phyloP scores from a whole-genome alignment of 2,329 filamentous ascomycete species.

The Stromatinia cepivora region DNA sequence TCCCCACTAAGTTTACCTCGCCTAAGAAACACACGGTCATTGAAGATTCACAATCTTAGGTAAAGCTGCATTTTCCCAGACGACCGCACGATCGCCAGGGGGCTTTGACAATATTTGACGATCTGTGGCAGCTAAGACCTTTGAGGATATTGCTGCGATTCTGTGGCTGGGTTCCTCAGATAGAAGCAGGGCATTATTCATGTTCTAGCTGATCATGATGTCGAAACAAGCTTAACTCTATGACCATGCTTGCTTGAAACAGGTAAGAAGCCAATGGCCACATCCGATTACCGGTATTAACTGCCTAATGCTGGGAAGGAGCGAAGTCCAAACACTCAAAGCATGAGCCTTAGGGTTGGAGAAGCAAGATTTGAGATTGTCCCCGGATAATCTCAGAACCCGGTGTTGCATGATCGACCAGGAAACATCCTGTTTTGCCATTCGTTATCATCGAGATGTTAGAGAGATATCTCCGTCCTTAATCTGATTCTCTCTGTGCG shows the following conservation, averaged over 20 bases:
- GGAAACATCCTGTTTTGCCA: constrained; percentile 8
- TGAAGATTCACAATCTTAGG: constrained; percentile 9
- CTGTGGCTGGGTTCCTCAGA: neutral
- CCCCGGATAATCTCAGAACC: neutral
- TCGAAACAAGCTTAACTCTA: constrained; percentile 16
- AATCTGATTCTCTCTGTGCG: neutral
- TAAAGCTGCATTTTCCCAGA: constrained; percentile 12
- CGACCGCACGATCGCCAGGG: constrained; percentile 11
- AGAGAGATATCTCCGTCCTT: neutral
- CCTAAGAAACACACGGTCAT: constrained; percentile 1
- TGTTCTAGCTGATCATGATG: constrained; percentile 7
- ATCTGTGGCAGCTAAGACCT: constrained; percentile 5
- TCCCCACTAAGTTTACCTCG: neutral
- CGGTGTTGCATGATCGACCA: constrained; percentile 10
- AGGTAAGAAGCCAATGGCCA: neutral
- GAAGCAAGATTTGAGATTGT: constrained; percentile 14
- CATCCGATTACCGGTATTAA: neutral
- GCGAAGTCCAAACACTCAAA: constrained; percentile 14
- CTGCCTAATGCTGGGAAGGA: neutral
- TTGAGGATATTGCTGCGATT: constrained; percentile 12
- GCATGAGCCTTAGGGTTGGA: constrained; percentile 17
- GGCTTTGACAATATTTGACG: constrained; percentile 12
- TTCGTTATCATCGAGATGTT: constrained; percentile 11
- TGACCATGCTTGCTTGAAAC: constrained; percentile 10
- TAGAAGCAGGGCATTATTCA: neutral